These are phyloP conservation scores for Amphichorda felina DNA, from an alignment of 2,329 filamentous ascomycete species.

Conservation along the genomic window DNA sequence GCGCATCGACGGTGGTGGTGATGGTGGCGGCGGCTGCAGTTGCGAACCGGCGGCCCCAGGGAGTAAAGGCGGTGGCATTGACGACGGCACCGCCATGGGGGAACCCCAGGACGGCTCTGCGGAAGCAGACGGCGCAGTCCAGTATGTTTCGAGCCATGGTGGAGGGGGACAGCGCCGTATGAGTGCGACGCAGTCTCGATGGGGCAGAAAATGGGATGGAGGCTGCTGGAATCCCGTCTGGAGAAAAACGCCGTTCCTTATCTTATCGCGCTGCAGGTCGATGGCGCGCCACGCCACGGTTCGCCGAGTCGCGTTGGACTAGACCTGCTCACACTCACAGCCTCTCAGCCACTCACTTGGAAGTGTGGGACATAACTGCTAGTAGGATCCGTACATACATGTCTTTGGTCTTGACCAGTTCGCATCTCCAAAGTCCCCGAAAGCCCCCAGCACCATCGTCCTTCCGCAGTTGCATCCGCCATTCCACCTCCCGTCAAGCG, in stretches of 20 bases:
- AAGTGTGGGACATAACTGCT: too few relatives aligned
- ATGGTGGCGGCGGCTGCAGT: constrained; percentile 1
- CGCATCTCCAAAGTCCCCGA: too few relatives aligned
- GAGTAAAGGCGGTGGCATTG: too few relatives aligned
- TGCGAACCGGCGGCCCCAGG: neutral
- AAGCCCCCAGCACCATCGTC: neutral
- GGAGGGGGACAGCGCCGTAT: too few relatives aligned
- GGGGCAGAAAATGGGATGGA: too few relatives aligned
- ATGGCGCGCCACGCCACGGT: too few relatives aligned
- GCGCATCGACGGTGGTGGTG: constrained; percentile 9
- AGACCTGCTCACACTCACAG: too few relatives aligned
- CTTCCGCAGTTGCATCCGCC: neutral
- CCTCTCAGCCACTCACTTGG: too few relatives aligned
- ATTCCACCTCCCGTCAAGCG: neutral
- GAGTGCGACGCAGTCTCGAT: too few relatives aligned
- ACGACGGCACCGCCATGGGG: constrained; percentile 2
- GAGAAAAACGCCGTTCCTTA: neutral
- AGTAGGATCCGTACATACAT: too few relatives aligned
- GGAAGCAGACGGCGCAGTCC: constrained; percentile 13
- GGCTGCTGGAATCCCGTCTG: too few relatives aligned
- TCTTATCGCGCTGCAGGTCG: constrained; percentile 7
- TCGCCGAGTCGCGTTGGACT: too few relatives aligned
- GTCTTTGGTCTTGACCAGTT: neutral
- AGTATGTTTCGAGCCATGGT: constrained; percentile 15
- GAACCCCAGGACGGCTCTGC: constrained; percentile 10